A percentile compares a stretch with the other conserved stretches of the same genome.
phyloP scores from a whole-genome alignment of 2,329 filamentous ascomycete genomes.

The Penicillium sp. region DNA sequence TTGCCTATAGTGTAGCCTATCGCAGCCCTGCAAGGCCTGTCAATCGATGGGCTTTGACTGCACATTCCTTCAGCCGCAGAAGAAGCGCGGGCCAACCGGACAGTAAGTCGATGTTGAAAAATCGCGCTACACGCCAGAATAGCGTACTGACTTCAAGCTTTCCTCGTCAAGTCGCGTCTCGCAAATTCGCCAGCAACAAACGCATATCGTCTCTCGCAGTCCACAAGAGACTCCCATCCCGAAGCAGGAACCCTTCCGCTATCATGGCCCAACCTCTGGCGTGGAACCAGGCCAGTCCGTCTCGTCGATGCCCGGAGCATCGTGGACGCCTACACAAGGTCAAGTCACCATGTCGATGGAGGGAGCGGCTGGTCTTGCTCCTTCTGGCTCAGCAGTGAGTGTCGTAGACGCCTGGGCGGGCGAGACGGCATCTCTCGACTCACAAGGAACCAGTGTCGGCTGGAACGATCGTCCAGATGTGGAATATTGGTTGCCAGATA shows the following conservation, averaged over 20 bases:
- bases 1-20: slow-evolving; percentile 45
- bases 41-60: slow-evolving; percentile 48
- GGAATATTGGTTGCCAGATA: slow-evolving; percentile 46
- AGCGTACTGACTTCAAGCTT: slow-evolving; percentile 30
- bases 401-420: slow-evolving; percentile 34
- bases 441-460: slow-evolving; percentile 29
- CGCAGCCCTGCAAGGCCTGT: slow-evolving; percentile 48
- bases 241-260: slow-evolving; percentile 31
- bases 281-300: slow-evolving; percentile 29
- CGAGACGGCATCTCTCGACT: slow-evolving; percentile 31
- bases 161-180: slow-evolving; percentile 36
- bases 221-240: slow-evolving; percentile 25
- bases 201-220: slow-evolving; percentile 26
- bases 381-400: slow-evolving; percentile 26
- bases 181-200: slow-evolving; percentile 47
- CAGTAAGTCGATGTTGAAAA: slow-evolving; percentile 39
- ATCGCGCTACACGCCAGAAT: slow-evolving; percentile 18
- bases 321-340: slow-evolving; percentile 31
- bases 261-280: slow-evolving; percentile 31
- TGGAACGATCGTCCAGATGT: slow-evolving; percentile 41
- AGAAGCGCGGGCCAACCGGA: slow-evolving; percentile 49
- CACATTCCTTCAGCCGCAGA: slow-evolving; percentile 51
- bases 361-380: slow-evolving; percentile 26
- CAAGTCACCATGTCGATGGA: slow-evolving; percentile 33
- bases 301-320: slow-evolving; percentile 29